Base-by-base conservation (phyloP, 164 flowering plant genomes). In the Chimonanthus praecox region DNA sequence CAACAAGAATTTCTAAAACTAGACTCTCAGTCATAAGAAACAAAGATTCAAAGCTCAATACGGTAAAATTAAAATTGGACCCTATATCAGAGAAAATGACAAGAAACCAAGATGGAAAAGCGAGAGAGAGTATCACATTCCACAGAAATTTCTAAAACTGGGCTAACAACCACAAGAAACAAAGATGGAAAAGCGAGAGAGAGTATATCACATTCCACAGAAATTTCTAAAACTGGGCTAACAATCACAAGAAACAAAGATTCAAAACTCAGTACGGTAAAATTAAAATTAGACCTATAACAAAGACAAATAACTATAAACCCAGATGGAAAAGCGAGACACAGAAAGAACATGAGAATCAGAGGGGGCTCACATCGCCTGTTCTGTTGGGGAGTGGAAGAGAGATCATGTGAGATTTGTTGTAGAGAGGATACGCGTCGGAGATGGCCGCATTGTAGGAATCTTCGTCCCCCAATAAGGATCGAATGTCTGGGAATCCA, bases 401-500 rank as follows among this genome's bases (percentile, higher is more conserved):
- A 76, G 87, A 88, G 61, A 95, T 85, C 88, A 95, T 73, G 76
- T 95, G 93, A 74, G 90, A 73, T 78, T 93, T 95, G 75, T 95
- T 95, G 82, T 89, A 90, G 46, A 81, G 5, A 7, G 99, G 98
- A 77, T 90, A 93, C 2, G 97, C 93, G 82, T 93, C 98, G 7
- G 80, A 82, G 7, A 87, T 92, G 21, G 98, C 97, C 84, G 74
- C 78, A 5, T 84, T 73, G 79, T 88, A 93, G 69, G 85, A 87
- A 33, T 76, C 69, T 4, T 92, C 97, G 75, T 92, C 90, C 77
- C 82, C 77, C 81, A 94, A 69, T 67, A 92, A 79, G 68, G 88
- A 78, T 72, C 75, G 77, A 70, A 94, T 75, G 77, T 94, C 98
- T 94, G 83, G 72, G 47, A 68, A 44, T 62, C 50, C 69, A 58